phyloP scores from a whole-genome alignment of 2,329 filamentous ascomycete species.

The Fusarium sp. region DNA sequence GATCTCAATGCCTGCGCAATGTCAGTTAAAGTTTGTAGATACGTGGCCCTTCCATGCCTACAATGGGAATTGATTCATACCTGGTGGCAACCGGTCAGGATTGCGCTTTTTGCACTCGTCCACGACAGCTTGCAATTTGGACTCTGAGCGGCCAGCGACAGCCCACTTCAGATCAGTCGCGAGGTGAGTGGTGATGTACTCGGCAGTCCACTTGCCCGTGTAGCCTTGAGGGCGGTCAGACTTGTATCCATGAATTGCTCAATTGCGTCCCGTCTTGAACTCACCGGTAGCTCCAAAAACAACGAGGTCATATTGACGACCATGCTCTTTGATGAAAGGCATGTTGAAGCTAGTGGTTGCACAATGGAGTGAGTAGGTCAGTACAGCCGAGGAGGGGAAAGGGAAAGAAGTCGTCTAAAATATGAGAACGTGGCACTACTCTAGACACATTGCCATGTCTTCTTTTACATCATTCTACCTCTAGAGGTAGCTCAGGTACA shows the following conservation, averaged over 20 bases:
- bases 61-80: conserved; percentile 56
- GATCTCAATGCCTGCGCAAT: conserved; percentile 63
- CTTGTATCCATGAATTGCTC: background rate
- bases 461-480: conserved; percentile 30
- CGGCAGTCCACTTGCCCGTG: conserved; percentile 81
- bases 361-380: background rate
- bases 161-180: conserved; percentile 89
- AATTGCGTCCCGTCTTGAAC: conserved; percentile 9
- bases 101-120: conserved; percentile 75
- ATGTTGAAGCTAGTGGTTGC: conserved; percentile 47
- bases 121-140: conserved; percentile 78
- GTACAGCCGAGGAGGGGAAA: background rate
- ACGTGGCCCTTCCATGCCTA: background rate
- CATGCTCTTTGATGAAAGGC: conserved; percentile 60
- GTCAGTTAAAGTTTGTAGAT: background rate
- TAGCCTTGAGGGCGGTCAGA: conserved; percentile 68
- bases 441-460: conserved; percentile 11
- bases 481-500: conserved; percentile 11
- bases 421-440: background rate
- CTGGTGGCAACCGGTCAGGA: conserved; percentile 76
- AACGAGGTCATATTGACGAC: conserved; percentile 68
- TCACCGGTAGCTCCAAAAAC: conserved; percentile 70
- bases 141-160: conserved; percentile 82
- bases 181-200: conserved; percentile 78
- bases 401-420: background rate